Evolutionary conservation across 2,329 filamentous ascomycete genomes (phyloP).

Genomic region (Nothophaeocryptopus gaeumannii): DNA sequence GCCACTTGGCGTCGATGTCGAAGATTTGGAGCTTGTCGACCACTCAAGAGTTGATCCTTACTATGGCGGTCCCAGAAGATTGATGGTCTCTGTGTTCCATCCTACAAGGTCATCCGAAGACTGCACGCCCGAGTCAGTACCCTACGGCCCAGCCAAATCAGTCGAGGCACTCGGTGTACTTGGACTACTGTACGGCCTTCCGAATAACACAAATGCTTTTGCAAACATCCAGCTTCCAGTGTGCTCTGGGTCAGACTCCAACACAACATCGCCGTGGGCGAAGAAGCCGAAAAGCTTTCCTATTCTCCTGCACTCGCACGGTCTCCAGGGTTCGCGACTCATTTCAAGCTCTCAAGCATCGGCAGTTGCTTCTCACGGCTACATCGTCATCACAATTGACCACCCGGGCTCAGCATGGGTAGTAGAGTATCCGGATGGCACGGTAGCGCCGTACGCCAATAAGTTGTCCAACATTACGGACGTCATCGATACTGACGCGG

Average conservation of each 20-base stretch:
- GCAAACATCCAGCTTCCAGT: slow-evolving; percentile 10
- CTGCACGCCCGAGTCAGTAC: slow-evolving; percentile 4
- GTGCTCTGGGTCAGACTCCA: background rate
- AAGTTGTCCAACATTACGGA: background rate
- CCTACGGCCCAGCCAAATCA: slow-evolving; percentile 15
- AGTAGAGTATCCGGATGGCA: slow-evolving; percentile 49
- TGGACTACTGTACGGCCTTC: slow-evolving; percentile 8
- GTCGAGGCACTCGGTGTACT: slow-evolving; percentile 9
- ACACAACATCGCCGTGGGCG: background rate
- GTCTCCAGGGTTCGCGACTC: slow-evolving; percentile 43
- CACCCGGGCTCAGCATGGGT: slow-evolving; percentile 48
- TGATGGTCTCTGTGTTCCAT: slow-evolving; percentile 17
- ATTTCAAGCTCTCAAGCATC: slow-evolving; percentile 46
- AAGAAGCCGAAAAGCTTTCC: slow-evolving; percentile 4
- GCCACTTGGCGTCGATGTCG: background rate
- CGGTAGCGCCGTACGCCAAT: slow-evolving; percentile 26
- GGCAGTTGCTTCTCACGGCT: slow-evolving; percentile 47
- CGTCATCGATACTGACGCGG: background rate
- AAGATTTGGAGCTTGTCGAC: slow-evolving; percentile 4
- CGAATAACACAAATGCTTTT: slow-evolving; percentile 15
- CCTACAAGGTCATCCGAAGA: slow-evolving; percentile 4
- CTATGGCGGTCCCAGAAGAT: slow-evolving; percentile 3
- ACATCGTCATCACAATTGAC: slow-evolving; percentile 49
- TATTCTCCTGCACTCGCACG: slow-evolving; percentile 47
- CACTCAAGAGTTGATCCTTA: slow-evolving; percentile 3